phyloP scores from a whole-genome alignment of 257 asterid species.

The Gardenia jasminoides region DNA sequence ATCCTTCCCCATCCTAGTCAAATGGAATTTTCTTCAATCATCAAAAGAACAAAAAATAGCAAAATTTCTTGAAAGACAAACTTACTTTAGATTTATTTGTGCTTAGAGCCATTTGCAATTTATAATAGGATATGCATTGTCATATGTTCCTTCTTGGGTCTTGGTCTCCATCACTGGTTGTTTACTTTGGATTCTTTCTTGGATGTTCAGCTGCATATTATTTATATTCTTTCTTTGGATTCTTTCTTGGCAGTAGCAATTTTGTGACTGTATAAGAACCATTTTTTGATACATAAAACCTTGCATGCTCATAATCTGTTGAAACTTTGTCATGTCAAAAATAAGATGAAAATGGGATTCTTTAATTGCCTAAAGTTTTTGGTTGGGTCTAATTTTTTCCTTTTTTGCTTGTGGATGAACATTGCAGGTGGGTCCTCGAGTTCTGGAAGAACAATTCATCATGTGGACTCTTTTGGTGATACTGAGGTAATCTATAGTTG shows the following conservation, averaged over 20 bases:
- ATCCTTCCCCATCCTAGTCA: neutral
- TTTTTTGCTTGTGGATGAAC: conserved; percentile 9
- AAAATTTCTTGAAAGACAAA: neutral
- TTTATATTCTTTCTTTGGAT: too few relatives aligned
- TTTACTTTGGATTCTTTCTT: neutral
- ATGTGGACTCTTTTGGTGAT: conserved; percentile 71
- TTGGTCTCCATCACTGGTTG: neutral
- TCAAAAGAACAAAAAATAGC: neutral
- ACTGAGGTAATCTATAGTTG: conserved; percentile 46
- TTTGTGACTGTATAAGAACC: neutral
- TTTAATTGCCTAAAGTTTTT: neutral
- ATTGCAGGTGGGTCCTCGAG: conserved; percentile 70
- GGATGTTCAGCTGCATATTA: neutral
- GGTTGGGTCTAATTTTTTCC: neutral
- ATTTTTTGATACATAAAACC: neutral
- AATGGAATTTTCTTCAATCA: neutral
- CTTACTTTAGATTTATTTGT: neutral
- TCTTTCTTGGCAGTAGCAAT: neutral
- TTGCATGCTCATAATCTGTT: neutral
- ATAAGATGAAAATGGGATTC: neutral
- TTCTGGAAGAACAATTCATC: conserved; percentile 74
- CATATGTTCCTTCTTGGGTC: neutral
- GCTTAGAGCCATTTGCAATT: neutral
- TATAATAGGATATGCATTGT: neutral
- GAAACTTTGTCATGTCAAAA: neutral